Evolutionary conservation across 306 rosid genomes (phyloP).

Genomic region (Lathyrus aphaca): DNA sequence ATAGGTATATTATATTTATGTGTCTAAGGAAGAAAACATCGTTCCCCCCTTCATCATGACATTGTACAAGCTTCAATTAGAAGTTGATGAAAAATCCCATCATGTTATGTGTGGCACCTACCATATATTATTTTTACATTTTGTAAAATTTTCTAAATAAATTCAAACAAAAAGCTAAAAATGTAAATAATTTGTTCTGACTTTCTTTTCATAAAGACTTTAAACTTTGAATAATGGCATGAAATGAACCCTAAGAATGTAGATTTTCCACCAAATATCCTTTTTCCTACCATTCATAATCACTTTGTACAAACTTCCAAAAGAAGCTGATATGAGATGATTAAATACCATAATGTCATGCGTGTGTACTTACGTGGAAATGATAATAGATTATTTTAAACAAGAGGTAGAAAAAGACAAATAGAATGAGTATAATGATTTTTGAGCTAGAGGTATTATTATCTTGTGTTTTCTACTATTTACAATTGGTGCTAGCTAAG

Average conservation of each 20-base stretch:
- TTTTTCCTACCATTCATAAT: conserved; percentile 27
- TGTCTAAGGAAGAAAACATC: neutral
- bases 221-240: conserved; percentile 9
- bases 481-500: conserved; percentile 40
- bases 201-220: neutral
- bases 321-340: conserved; percentile 43
- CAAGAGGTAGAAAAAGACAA: conserved; percentile 19
- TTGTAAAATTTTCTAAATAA: neutral
- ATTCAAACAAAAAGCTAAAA: neutral
- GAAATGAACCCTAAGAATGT: neutral
- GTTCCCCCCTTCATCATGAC: conserved; percentile 30
- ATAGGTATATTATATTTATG: too few species aligned
- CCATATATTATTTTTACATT: neutral
- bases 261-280: neutral
- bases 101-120: conserved; percentile 30
- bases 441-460: conserved; percentile 19
- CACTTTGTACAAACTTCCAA: conserved; percentile 42
- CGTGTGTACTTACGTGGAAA: conserved; percentile 37
- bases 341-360: conserved; percentile 34
- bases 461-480: neutral
- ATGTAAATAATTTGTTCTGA: neutral
- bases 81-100: conserved; percentile 38
- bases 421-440: conserved; percentile 18
- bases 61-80: conserved; percentile 45
- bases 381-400: conserved; percentile 20